Conservation (phyloP, 192 early-diverging fungal species). For the Coemansia pectinata region DNA sequence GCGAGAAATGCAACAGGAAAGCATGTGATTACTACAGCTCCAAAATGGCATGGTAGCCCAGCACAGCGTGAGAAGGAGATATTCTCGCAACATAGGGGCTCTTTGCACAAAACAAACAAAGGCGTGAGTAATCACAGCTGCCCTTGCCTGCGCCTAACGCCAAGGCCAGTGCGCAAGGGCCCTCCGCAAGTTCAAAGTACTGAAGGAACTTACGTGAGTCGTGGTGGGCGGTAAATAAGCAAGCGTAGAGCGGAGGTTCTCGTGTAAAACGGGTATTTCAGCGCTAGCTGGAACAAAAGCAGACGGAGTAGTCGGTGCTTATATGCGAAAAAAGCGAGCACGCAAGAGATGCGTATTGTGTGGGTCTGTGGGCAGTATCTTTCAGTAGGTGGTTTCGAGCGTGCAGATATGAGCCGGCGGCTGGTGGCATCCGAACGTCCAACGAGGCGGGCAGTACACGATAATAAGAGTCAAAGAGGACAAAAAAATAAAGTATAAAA, state of each 20-base stretch:
- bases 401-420: not conserved
- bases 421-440: not conserved
- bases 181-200: not conserved
- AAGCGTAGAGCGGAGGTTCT: not conserved
- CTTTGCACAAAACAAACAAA: slow-evolving; percentile 2
- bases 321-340: not conserved
- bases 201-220: not conserved
- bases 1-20: not conserved
- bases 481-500: not conserved
- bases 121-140: not conserved
- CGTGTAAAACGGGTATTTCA: not conserved
- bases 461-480: not conserved
- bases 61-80: not conserved
- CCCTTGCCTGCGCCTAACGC: not conserved
- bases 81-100: not conserved
- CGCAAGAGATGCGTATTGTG: not conserved
- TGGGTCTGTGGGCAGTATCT: not conserved
- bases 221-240: not conserved
- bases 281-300: not conserved
- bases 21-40: not conserved
- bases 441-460: not conserved
- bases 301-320: not conserved
- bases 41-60: not conserved
- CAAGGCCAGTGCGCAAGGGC: not conserved
- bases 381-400: not conserved